Evolutionary conservation across 73 alveolate genomes (phyloP).

Genomic region (Blepharisma stoltei): DNA sequence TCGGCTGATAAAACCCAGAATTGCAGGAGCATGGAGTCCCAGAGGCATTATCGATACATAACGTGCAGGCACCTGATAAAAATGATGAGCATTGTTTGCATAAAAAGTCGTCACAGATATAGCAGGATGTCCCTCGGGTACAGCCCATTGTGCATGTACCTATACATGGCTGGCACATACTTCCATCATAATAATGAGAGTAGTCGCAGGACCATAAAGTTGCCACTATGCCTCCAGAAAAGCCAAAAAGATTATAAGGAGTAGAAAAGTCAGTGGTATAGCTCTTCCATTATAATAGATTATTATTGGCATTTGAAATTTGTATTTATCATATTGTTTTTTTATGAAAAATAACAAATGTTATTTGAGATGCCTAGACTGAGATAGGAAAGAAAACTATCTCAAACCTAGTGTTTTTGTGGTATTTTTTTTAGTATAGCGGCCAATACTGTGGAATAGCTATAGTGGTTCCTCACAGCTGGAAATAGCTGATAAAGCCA

Average conservation of each 20-base stretch:
- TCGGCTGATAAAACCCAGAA: not conserved
- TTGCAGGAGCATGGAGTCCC: constrained; percentile 17
- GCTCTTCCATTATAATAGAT: too few species aligned
- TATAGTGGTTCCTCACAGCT: not conserved
- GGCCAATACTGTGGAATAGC: too few species aligned
- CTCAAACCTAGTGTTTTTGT: too few species aligned
- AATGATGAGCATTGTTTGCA: not conserved
- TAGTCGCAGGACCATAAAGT: not conserved
- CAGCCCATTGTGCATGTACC: constrained; percentile 10
- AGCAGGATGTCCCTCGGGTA: not conserved
- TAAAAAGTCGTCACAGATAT: not conserved
- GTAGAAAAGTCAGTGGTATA: not conserved
- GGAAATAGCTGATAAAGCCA: not conserved
- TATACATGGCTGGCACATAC: not conserved
- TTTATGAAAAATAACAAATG: too few species aligned
- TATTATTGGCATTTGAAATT: too few species aligned
- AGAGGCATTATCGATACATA: not conserved
- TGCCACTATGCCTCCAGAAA: not conserved
- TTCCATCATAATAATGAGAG: constrained; percentile 2
- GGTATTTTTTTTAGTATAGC: too few species aligned
- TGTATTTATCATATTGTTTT: too few species aligned
- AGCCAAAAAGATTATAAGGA: not conserved
- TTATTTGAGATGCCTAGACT: too few species aligned
- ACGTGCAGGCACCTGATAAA: not conserved
- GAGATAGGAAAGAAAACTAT: too few species aligned